Percentiles rank a stretch among this genome's conserved stretches.
Conservation (phyloP, 140 eudicot genomes). For the Oenanthe javanica region DNA sequence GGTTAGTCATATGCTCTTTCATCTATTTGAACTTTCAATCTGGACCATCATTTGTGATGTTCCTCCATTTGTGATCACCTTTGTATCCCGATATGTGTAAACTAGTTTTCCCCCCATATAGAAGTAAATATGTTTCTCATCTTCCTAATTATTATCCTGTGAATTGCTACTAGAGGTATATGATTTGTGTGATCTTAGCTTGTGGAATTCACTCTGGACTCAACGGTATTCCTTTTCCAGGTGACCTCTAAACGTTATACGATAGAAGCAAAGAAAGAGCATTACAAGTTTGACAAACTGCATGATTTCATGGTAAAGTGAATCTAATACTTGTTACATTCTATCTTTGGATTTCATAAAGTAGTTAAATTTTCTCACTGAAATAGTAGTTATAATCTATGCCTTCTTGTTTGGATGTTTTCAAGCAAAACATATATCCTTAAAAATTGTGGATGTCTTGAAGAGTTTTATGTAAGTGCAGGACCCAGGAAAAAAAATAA, state of each 20-base stretch:
- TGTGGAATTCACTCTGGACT: conserved; percentile 11
- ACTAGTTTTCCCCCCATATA: not conserved
- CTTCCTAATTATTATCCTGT: not conserved
- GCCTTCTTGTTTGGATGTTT: not conserved
- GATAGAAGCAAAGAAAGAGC: conserved; percentile 82
- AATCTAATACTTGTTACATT: conserved; percentile 6
- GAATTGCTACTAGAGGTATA: not conserved
- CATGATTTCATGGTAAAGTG: conserved; percentile 66
- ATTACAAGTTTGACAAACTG: conserved; percentile 79
- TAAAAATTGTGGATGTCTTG: not conserved
- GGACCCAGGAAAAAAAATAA: not conserved
- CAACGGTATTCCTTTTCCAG: conserved; percentile 22
- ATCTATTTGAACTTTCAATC: conserved; percentile 2
- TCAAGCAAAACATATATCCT: not conserved
- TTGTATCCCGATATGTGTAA: not conserved
- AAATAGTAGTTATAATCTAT: not conserved
- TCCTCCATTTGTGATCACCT: not conserved
- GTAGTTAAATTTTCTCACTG: not conserved
- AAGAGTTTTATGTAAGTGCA: not conserved
- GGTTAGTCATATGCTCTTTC: not conserved
- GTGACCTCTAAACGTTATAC: conserved; percentile 81
- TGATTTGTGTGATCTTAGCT: conserved; percentile 3
- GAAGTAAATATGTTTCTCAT: not conserved
- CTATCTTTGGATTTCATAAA: not conserved
- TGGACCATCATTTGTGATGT: not conserved